phyloP scores from a whole-genome alignment of 2,329 filamentous ascomycete genomes.

The Ophiostoma novo-ulmi region DNA sequence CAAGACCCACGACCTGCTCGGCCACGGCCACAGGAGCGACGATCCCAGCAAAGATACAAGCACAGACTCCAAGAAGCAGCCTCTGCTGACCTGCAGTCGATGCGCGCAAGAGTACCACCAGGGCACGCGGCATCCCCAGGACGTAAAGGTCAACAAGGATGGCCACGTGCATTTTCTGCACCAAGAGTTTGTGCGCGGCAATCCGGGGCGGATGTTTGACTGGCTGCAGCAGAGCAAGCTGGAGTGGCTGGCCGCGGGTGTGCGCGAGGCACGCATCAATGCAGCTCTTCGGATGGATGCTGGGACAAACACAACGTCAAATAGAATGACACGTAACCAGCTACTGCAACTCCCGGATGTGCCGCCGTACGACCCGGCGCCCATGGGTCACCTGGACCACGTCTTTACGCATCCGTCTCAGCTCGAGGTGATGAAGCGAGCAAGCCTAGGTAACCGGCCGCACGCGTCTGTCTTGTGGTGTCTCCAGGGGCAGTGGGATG shows the following conservation, averaged over 20 bases:
- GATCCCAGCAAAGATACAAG: background rate
- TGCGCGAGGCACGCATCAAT: constrained; percentile 23
- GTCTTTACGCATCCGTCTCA: constrained; percentile 21
- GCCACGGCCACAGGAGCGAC: constrained; percentile 6
- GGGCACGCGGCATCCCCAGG: background rate
- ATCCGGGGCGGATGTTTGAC: background rate
- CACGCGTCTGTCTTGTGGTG: constrained; percentile 25
- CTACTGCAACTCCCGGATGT: constrained; percentile 21
- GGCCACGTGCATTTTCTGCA: constrained; percentile 21
- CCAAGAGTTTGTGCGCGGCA: constrained; percentile 18
- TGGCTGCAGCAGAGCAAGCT: constrained; percentile 24
- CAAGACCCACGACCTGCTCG: constrained; percentile 12
- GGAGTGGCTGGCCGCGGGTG: constrained; percentile 26
- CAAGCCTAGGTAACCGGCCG: background rate
- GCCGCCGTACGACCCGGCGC: constrained; percentile 25
- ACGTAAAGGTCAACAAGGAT: background rate
- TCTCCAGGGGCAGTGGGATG: constrained; percentile 12
- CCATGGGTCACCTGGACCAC: constrained; percentile 19
- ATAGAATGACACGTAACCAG: background rate
- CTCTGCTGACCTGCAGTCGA: constrained; percentile 2
- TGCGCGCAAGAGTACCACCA: constrained; percentile 17
- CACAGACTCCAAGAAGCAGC: background rate
- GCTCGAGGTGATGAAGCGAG: constrained; percentile 19
- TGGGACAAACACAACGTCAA: background rate
- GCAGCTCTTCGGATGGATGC: background rate